These are phyloP conservation scores for Penicillium herquei DNA, from an alignment of 495 filamentous ascomycete genomes.

Conservation along the genomic window DNA sequence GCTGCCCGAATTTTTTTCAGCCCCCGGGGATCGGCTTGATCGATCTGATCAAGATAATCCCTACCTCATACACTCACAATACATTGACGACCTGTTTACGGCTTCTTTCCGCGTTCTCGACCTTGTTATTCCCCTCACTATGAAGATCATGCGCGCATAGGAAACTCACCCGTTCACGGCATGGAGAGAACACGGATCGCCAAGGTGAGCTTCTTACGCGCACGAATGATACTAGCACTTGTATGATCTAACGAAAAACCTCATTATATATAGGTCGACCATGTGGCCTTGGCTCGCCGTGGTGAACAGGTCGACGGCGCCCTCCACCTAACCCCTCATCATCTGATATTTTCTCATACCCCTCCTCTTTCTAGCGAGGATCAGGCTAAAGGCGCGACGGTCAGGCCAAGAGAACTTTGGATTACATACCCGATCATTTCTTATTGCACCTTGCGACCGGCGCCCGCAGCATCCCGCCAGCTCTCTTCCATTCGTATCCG, in stretches of 20 bases:
- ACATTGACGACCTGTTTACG: neutral
- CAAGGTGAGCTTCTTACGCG: slow-evolving; percentile 34
- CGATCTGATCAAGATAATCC: neutral
- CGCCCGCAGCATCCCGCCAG: slow-evolving; percentile 66
- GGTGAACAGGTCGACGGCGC: slow-evolving; percentile 59
- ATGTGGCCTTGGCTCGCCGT: slow-evolving; percentile 61
- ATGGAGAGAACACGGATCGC: slow-evolving; percentile 60
- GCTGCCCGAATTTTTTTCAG: slow-evolving; percentile 1
- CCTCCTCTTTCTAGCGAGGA: slow-evolving; percentile 37
- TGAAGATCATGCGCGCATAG: slow-evolving; percentile 38
- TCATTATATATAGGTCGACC: slow-evolving; percentile 47
- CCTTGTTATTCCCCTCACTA: slow-evolving; percentile 21
- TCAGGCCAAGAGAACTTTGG: slow-evolving; percentile 75
- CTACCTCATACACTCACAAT: neutral
- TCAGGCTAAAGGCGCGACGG: slow-evolving; percentile 27
- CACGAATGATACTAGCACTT: slow-evolving; percentile 2
- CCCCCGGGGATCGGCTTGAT: neutral
- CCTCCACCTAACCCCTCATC: slow-evolving; percentile 64
- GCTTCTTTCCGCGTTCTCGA: neutral
- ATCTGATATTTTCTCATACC: slow-evolving; percentile 60
- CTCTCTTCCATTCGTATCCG: slow-evolving; percentile 83
- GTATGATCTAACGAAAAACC: slow-evolving; percentile 3
- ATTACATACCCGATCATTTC: slow-evolving; percentile 91
- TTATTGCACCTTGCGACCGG: slow-evolving; percentile 68
- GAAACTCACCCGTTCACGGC: slow-evolving; percentile 33